Evolutionary conservation across 2,329 filamentous ascomycete species (phyloP), one percentile per base, ranked within the genome.

Genomic region (Trichophyton mentagrophytes): DNA sequence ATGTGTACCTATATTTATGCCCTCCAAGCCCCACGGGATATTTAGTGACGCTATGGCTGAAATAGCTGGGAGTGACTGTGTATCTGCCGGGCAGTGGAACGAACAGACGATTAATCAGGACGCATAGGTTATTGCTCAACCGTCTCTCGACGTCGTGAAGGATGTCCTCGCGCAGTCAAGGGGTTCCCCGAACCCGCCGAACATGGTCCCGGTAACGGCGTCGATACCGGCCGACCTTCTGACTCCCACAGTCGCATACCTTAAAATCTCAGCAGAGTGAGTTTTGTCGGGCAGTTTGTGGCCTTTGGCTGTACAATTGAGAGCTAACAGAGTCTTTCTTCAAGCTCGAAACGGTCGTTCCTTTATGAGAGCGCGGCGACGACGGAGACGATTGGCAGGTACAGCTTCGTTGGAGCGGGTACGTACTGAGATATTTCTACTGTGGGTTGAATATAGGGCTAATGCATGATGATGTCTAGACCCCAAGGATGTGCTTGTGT

Each of bases 361-460:
- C 83, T 99, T 56, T 95, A 96, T 74, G 93, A 99, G 76, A 96
- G 90, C 69, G 93, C 92, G 27, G 90, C 91, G 22, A 87, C 84
- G 15, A 92, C 90, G 30, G 92, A 97, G 75, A 90, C 87, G 17
- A 90, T 99, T 66, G 92, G 92, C 62, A 83, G 93, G 68, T 97
- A 96, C 75, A 96, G 90, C 78, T 99, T 99, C 75, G 83, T 99
- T 63, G 92, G 92, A 66, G 89, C 88, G 67, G 86, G 87, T 73
- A 67, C 64, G 77, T 72, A 57, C 51, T 30, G n/a, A n/a, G 7
- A 27, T 33, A 6, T 30, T 8, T 30, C 13, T 9, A 27, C 44
- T 9, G 17, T 8, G 11, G 17, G 11, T 3, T 49, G 20, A 5
- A 6, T n/a, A 33, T 17, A 49, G 47, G 9, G 17, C 25, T 49